These are phyloP conservation scores for Aspergillus sp. DNA, from an alignment of 2,329 filamentous ascomycete genomes.

Conservation along the genomic window DNA sequence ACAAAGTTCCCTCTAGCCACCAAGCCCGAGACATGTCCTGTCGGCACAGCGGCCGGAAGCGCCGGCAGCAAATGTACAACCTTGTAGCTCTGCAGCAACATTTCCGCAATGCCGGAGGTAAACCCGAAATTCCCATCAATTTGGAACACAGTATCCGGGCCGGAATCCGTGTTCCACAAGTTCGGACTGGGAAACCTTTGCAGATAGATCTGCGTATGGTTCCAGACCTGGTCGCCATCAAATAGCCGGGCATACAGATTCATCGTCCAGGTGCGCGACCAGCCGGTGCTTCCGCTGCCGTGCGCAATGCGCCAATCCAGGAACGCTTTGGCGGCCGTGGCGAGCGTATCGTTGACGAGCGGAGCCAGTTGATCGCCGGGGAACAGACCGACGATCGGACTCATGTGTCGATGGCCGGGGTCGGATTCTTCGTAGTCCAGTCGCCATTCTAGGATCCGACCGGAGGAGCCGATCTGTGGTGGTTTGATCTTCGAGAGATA, in stretches of 20 bases:
- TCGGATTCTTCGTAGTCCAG: slow-evolving; percentile 44
- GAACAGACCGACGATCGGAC: slow-evolving; percentile 52
- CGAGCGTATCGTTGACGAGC: slow-evolving; percentile 31
- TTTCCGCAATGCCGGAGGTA: slow-evolving; percentile 48
- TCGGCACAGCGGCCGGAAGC: slow-evolving; percentile 33
- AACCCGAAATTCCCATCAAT: slow-evolving; percentile 54
- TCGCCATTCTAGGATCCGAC: slow-evolving; percentile 36
- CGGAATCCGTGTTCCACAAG: slow-evolving; percentile 17
- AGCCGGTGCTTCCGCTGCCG: slow-evolving; percentile 49
- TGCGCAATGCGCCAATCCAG: slow-evolving; percentile 12
- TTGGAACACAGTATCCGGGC: slow-evolving; percentile 42
- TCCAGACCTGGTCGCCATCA: slow-evolving; percentile 36
- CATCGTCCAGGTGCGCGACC: slow-evolving; percentile 53
- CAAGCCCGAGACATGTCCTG: slow-evolving; percentile 35
- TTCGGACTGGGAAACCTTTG: slow-evolving; percentile 12
- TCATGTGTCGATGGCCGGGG: slow-evolving; percentile 54
- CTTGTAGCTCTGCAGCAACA: slow-evolving; percentile 44
- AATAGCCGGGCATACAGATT: slow-evolving; percentile 50
- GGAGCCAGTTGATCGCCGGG: slow-evolving; percentile 45
- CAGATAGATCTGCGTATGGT: slow-evolving; percentile 38
- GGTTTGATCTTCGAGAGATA: slow-evolving; percentile 14
- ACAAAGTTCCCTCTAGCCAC: slow-evolving; percentile 38
- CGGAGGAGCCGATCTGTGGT: slow-evolving; percentile 24
- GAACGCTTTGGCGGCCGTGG: slow-evolving; percentile 21
- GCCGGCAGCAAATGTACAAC: slow-evolving; percentile 41